Evolutionary conservation across 2,329 filamentous ascomycete genomes (phyloP), one percentile per base, ranked within the genome.

Genomic region (Hymenoscyphus albidus): DNA sequence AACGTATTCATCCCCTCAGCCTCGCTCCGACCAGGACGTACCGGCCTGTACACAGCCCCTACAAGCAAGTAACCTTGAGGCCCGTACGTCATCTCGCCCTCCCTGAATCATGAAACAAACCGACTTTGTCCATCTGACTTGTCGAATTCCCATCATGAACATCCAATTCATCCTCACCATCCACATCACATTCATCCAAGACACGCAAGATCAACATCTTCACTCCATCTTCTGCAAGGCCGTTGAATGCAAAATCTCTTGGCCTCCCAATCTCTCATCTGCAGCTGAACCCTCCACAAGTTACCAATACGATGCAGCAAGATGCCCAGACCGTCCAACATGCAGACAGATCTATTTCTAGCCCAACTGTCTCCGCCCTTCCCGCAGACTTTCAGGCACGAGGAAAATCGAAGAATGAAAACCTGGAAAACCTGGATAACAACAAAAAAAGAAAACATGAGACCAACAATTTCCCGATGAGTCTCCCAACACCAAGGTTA

Each of bases 321-420:
- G 35, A 35, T 27, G 48, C 48, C 48, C 48, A 54, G 18, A 12
- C 18, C 22, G 9, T 18, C 18, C 48, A 51, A 51, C 44, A 16
- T 54, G 48, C 48, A 54, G 48, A 54, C 31, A 54, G 48, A 54
- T 54, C 48, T 54, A 54, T 54, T 54, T 54, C 48, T 22, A 27
- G 48, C 48, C 48, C 22, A 54, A 22, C 48, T 27, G 48, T 22
- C 48, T 54, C 48, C 48, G 48, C 48, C 48, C 48, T 18, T 13
- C 18, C 10, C 12, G 48, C 4, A 14, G 7, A 54, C n/a, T 12
- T 54, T 13, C 18, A 54, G 18, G 18, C 44, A 22, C 44, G 44
- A 48, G 7, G 42, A 2, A n/a, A 6, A n/a, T 16, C 16, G n/a
- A 22, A 51, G 42, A 51, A 51, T 22, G 9, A 51, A 51, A 27